These are phyloP conservation scores for Epichloe gansuensis DNA, from an alignment of 2,329 filamentous ascomycete species.

Conservation along the genomic window DNA sequence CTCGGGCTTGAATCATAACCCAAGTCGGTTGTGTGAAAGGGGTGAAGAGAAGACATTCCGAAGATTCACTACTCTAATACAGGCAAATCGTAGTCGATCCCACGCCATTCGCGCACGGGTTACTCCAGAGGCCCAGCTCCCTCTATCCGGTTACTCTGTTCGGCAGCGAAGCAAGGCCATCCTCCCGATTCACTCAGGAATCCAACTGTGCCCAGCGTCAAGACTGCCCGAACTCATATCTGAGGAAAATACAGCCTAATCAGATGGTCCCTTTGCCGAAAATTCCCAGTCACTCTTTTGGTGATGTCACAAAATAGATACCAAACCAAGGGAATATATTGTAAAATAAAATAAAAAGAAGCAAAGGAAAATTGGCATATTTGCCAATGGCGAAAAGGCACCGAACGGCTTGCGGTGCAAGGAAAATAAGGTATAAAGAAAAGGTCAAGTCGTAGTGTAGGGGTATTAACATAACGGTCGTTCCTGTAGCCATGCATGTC, in stretches of 20 bases:
- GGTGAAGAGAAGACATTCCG: not conserved
- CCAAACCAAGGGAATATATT: not conserved
- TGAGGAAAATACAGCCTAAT: not conserved
- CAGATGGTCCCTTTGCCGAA: not conserved
- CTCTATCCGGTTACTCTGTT: not conserved
- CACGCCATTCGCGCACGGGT: not conserved
- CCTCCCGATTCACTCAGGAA: not conserved
- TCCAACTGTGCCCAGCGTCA: not conserved
- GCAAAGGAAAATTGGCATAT: not conserved
- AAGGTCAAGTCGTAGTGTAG: not conserved
- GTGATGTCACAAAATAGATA: not conserved
- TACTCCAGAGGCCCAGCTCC: not conserved
- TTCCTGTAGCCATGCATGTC: not conserved
- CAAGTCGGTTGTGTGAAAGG: no score
- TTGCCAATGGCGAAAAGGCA: not conserved
- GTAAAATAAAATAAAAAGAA: no score
- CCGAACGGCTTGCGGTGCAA: not conserved
- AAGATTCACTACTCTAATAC: slow-evolving; percentile 5
- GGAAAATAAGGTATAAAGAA: not conserved
- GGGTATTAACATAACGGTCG: not conserved
- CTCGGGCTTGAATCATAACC: no score
- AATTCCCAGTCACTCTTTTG: not conserved
- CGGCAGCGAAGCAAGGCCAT: not conserved
- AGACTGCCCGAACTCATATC: not conserved
- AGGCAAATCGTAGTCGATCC: slow-evolving; percentile 4